A percentile compares a stretch with the other conserved stretches of the same genome.
Conservation (phyloP, 2,329 filamentous ascomycete genomes). For the Colletotrichum trifolii region DNA sequence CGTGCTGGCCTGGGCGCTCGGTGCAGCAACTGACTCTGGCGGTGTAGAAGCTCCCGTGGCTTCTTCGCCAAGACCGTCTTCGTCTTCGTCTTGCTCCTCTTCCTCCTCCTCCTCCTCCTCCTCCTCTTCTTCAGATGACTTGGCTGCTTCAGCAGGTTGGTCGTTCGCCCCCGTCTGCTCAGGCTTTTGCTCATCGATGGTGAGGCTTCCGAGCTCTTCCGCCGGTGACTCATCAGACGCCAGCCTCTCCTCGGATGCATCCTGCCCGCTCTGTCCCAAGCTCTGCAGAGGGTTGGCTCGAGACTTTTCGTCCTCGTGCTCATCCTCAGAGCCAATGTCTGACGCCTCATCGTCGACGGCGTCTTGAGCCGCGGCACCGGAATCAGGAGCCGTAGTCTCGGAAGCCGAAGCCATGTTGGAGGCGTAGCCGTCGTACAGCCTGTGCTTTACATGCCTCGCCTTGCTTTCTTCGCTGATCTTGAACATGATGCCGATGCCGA, state of each 20-base stretch:
- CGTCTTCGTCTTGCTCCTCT: constrained; percentile 37
- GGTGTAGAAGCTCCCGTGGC: constrained; percentile 24
- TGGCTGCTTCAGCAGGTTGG: neutral
- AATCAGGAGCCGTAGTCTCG: neutral
- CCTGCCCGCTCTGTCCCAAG: constrained; percentile 40
- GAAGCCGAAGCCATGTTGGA: constrained; percentile 40
- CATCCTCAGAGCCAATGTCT: constrained; percentile 49
- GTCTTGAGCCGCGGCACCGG: constrained; percentile 41
- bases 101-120: constrained; percentile 43
- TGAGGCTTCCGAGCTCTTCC: constrained; percentile 30
- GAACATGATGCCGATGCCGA: constrained; percentile 91
- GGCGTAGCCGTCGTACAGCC: constrained; percentile 46
- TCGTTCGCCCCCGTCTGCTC: constrained; percentile 28
- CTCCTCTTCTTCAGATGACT: constrained; percentile 37
- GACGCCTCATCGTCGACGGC: constrained; percentile 46
- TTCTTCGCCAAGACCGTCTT: constrained; percentile 34
- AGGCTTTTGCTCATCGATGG: constrained; percentile 38
- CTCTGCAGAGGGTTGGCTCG: constrained; percentile 53
- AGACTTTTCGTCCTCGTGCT: constrained; percentile 42
- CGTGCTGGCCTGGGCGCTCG: constrained; percentile 35
- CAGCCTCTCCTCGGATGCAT: constrained; percentile 43
- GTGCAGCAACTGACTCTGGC: constrained; percentile 21
- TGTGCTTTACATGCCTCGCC: constrained; percentile 80
- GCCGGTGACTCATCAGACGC: constrained; percentile 37
- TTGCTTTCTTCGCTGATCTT: constrained; percentile 90